A percentile compares a stretch with the other conserved stretches of the same genome.
These are phyloP conservation scores for Tilletia setariae DNA, from an alignment of 1,284 basidiomycete species.

Conservation along the genomic window DNA sequence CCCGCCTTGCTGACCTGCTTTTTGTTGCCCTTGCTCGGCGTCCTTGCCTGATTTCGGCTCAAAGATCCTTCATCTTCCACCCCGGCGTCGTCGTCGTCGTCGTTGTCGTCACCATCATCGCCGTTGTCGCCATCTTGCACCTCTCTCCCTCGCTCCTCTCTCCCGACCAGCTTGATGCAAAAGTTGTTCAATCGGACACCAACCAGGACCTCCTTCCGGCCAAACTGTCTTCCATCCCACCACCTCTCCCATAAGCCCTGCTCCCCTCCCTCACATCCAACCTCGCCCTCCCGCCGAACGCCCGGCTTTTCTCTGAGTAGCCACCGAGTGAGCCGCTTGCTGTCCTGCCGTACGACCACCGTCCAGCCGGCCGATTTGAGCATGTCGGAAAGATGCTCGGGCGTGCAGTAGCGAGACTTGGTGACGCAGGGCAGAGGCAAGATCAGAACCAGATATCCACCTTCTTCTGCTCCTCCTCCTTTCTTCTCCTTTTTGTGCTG, in stretches of 20 bases:
- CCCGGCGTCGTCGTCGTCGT: too few relatives aligned
- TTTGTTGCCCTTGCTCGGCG: too few relatives aligned
- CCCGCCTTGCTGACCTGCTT: too few relatives aligned
- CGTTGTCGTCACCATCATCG: too few relatives aligned
- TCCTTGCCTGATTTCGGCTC: too few relatives aligned
- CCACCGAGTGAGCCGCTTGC: slow-evolving; percentile 55
- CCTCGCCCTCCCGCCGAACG: neutral
- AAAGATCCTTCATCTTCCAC: too few relatives aligned
- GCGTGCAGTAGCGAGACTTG: slow-evolving; percentile 54
- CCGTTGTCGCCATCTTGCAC: too few relatives aligned
- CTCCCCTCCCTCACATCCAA: slow-evolving; percentile 13
- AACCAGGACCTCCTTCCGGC: slow-evolving; percentile 47
- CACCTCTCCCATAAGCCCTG: slow-evolving; percentile 16
- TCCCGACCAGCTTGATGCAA: slow-evolving; percentile 33
- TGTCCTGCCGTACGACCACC: slow-evolving; percentile 50
- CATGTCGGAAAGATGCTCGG: slow-evolving; percentile 48
- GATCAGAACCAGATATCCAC: slow-evolving; percentile 55
- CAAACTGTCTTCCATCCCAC: slow-evolving; percentile 52
- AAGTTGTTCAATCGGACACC: slow-evolving; percentile 56
- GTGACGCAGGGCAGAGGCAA: slow-evolving; percentile 56
- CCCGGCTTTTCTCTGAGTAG: slow-evolving; percentile 35
- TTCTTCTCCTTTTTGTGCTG: neutral
- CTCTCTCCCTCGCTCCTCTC: neutral
- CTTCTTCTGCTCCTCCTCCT: neutral
- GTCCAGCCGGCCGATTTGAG: slow-evolving; percentile 53